Percentiles rank a stretch among this genome's conserved stretches.
phyloP scores from a whole-genome alignment of 179 eudicot genomes.

The Spergularia azorica region DNA sequence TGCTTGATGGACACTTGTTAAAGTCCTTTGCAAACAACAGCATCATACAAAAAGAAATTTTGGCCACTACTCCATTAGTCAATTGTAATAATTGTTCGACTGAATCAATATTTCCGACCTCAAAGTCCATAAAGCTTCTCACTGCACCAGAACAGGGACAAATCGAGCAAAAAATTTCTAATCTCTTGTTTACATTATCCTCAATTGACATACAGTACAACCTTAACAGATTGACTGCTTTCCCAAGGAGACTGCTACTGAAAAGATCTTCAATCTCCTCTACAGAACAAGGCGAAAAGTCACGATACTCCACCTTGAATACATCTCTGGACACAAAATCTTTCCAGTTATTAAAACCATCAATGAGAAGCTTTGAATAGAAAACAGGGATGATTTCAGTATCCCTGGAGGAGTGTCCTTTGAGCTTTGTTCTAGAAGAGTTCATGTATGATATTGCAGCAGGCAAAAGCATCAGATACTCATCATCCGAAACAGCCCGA shows the following conservation, averaged over 20 bases:
- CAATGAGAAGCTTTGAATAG: conserved; percentile 56
- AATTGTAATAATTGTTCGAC: conserved; percentile 50
- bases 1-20: conserved; percentile 29
- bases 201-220: conserved; percentile 42
- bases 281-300: conserved; percentile 37
- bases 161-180: conserved; percentile 58
- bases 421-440: conserved; percentile 37
- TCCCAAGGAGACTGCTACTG: conserved; percentile 64
- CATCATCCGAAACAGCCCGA: conserved; percentile 48
- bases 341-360: conserved; percentile 70
- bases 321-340: conserved; percentile 50
- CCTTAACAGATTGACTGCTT: conserved; percentile 52
- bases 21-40: conserved; percentile 50
- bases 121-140: conserved; percentile 47
- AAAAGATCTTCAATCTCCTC: conserved; percentile 53
- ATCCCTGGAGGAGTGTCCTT: conserved; percentile 33
- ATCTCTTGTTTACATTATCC: conserved; percentile 40
- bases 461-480: conserved; percentile 74
- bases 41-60: conserved; percentile 55
- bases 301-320: conserved; percentile 47
- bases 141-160: conserved; percentile 36
- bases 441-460: conserved; percentile 54
- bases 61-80: conserved; percentile 62
- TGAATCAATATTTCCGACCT: conserved; percentile 37
- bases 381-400: conserved; percentile 36